Evolutionary conservation across 768 basidiomycete genomes (phyloP).

Genomic region (Mycena maculata): DNA sequence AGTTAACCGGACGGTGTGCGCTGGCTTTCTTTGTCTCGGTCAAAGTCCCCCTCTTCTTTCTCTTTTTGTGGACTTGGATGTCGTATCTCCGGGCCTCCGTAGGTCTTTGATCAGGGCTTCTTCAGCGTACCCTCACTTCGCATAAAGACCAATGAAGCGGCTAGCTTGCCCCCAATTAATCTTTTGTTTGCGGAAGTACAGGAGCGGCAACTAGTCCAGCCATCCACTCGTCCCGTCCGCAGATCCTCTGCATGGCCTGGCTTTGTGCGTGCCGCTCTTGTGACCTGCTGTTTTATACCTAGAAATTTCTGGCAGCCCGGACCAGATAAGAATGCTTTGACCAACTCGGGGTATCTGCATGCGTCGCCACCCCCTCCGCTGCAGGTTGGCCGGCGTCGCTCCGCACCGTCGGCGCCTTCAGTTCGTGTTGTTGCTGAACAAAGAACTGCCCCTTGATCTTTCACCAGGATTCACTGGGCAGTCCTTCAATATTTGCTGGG

Average conservation of each 20-base stretch:
- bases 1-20: not conserved
- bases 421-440: constrained; percentile 5
- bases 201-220: constrained; percentile 27
- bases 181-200: constrained; percentile 33
- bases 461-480: constrained; percentile 15
- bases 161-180: constrained; percentile 29
- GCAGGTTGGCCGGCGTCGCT: constrained; percentile 26
- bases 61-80: constrained; percentile 14
- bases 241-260: constrained; percentile 35
- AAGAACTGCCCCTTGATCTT: not conserved
- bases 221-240: constrained; percentile 24
- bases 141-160: constrained; percentile 8
- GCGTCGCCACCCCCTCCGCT: constrained; percentile 27
- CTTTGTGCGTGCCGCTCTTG: constrained; percentile 27
- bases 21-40: constrained; percentile 8
- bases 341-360: not conserved
- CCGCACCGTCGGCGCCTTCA: not conserved
- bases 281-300: not conserved
- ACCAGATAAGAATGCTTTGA: constrained; percentile 29
- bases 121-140: constrained; percentile 3
- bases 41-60: not conserved
- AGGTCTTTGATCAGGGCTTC: constrained; percentile 19
- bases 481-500: constrained; percentile 27
- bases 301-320: constrained; percentile 25
- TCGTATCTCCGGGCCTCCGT: constrained; percentile 21